Evolutionary conservation across 805 yeast genomes (phyloP), one percentile per base, ranked within the genome.

Genomic region (Nakazawaea ernobii): DNA sequence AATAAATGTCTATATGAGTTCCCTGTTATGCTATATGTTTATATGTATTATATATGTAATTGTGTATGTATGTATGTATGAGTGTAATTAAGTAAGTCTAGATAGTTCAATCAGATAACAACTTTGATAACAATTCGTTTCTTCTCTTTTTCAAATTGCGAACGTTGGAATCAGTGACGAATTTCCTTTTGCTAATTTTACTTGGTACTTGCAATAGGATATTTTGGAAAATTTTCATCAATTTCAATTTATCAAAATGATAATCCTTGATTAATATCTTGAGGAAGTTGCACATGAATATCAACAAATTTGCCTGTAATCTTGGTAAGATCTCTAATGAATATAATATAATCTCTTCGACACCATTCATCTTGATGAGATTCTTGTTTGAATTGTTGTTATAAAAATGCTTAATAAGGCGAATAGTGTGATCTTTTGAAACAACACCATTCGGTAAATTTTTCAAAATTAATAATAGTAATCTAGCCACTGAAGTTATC

Each of bases 381-480:
- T n/a, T 24, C 32, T 46, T 29, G 36, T 32, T 20, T 24, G 39
- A 39, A 20, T 28, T 29, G 10, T 36, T 30, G 29, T 27, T 20
- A 59, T 49, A 28, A 61, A 42, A 41, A 52, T 57, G 8, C 56
- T 53, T 0, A 14, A 49, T 39, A 15, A 52, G 20, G 13, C 39
- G 32, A 26, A 35, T 36, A 2, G 67, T 50, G 26, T 61, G 56
- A 44, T 60, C 68, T 13, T 51, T 53, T 38, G 72, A 63, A 8
- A 73, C 61, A n/a, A 73, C 62, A 6, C 75, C 72, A 15, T 71
- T 75, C 35, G 68, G 66, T 4, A 71, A 45, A 39, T 63, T 62
- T 24, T 60, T 55, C 49, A 73, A 50, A 11, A 72, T 43, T 1
- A 63, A 42, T 2, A 59, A 15, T 29, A 66, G 49, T 1, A 65